Percentiles rank a stretch among this genome's conserved stretches.
Evolutionary conservation across 2,329 filamentous ascomycete species (phyloP).

Genomic region (Botrytis deweyae): DNA sequence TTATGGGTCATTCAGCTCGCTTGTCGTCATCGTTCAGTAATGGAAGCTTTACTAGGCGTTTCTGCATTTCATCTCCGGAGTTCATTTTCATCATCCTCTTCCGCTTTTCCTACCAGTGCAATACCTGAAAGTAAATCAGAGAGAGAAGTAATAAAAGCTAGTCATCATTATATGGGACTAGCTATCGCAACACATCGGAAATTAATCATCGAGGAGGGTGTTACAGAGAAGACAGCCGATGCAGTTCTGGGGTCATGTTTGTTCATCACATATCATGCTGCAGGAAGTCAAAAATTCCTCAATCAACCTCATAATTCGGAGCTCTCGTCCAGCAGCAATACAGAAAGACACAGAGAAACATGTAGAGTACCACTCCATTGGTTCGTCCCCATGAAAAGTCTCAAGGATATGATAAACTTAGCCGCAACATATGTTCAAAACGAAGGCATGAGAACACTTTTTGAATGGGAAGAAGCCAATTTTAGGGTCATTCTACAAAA

Average conservation of each 20-base stretch:
- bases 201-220: neutral
- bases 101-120: neutral
- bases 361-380: slow-evolving; percentile 8
- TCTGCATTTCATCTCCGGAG: slow-evolving; percentile 7
- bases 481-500: neutral
- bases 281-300: neutral
- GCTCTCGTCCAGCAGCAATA: no score
- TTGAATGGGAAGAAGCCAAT: slow-evolving; percentile 1
- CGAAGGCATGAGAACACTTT: neutral
- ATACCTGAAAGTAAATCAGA: neutral
- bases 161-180: slow-evolving; percentile 6
- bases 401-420: slow-evolving; percentile 5
- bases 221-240: slow-evolving; percentile 10
- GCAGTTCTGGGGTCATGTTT: neutral
- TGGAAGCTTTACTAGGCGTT: slow-evolving; percentile 8
- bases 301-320: neutral
- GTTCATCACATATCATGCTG: slow-evolving; percentile 7
- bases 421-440: neutral
- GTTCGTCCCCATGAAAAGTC: slow-evolving; percentile 4
- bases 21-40: neutral
- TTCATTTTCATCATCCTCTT: slow-evolving; percentile 6
- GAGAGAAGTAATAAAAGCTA: neutral
- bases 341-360: neutral
- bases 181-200: slow-evolving; percentile 3
- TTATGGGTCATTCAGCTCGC: neutral